A percentile compares a stretch with the other conserved stretches of the same genome.
phyloP scores from a whole-genome alignment of 768 basidiomycete species.

The Rhodosporidiobolus sp. region DNA sequence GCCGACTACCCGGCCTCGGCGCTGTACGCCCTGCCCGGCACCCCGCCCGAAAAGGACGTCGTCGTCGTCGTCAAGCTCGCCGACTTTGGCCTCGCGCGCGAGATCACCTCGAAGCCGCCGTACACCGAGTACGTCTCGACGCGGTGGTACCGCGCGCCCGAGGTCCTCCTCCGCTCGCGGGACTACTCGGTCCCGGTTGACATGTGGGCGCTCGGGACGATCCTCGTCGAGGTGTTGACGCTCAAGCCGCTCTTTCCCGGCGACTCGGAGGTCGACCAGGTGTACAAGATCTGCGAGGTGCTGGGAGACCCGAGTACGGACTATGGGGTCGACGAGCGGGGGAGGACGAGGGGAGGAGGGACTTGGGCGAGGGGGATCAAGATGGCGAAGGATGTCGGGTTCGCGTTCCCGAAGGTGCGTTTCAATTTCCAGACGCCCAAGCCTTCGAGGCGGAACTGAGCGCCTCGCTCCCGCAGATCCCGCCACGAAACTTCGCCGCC shows the following conservation, averaged over 20 bases:
- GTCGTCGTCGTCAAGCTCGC: conserved; percentile 95
- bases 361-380: conserved; percentile 79
- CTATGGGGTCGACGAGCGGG: conserved; percentile 71
- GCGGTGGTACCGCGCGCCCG: conserved; percentile 99
- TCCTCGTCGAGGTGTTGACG: conserved; percentile 94
- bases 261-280: conserved; percentile 85
- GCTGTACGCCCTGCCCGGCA: conserved; percentile 60
- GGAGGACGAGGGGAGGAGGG: conserved; percentile 75
- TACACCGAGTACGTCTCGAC: conserved; percentile 99
- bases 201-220: conserved; percentile 98
- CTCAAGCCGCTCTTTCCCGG: conserved; percentile 94
- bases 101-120: conserved; percentile 80
- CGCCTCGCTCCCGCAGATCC: conserved; percentile 43
- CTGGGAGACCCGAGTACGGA: conserved; percentile 84
- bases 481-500: conserved; percentile 54
- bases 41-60: conserved; percentile 83
- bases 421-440: not conserved
- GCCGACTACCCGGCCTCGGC: conserved; percentile 82
- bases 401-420: conserved; percentile 81
- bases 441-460: not conserved
- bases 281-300: conserved; percentile 83
- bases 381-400: conserved; percentile 81
- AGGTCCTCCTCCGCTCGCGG: conserved; percentile 82
- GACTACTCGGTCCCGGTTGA: conserved; percentile 97
- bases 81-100: conserved; percentile 93